These are phyloP conservation scores for Calonectria pteridis DNA, from an alignment of 2,329 filamentous ascomycete genomes.

Conservation along the genomic window DNA sequence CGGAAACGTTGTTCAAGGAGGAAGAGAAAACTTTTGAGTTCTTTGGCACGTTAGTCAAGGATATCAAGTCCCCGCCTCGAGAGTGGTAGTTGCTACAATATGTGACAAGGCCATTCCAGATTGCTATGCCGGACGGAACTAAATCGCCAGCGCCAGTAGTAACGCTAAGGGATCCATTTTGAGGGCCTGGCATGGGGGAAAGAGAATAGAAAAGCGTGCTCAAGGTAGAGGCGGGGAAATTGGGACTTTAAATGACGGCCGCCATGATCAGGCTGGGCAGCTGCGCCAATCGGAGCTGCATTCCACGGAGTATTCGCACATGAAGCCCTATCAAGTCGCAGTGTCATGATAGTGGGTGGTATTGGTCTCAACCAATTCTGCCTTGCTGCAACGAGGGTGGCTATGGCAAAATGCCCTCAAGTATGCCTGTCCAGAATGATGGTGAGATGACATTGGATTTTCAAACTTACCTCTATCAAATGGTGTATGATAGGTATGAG, in stretches of 20 bases:
- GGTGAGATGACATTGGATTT: no score
- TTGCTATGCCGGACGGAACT: neutral
- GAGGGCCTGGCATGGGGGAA: neutral
- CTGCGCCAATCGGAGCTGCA: neutral
- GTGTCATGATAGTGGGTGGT: neutral
- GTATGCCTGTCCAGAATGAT: neutral
- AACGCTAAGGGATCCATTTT: neutral
- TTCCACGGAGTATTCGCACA: neutral
- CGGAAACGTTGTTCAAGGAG: neutral
- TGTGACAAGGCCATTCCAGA: neutral
- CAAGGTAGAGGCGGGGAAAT: neutral
- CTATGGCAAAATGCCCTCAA: neutral
- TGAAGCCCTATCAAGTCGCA: neutral
- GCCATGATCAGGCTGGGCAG: neutral
- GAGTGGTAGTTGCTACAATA: neutral
- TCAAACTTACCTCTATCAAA: no score
- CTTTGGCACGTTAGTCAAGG: neutral
- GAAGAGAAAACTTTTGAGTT: neutral
- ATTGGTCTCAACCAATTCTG: neutral
- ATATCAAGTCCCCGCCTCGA: neutral
- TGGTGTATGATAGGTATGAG: no score
- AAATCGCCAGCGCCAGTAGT: neutral
- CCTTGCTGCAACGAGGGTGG: neutral
- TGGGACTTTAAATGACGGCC: neutral
- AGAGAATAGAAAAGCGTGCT: neutral